phyloP scores from a whole-genome alignment of 106 monocot species.

The Dendrobium chrysotoxum region DNA sequence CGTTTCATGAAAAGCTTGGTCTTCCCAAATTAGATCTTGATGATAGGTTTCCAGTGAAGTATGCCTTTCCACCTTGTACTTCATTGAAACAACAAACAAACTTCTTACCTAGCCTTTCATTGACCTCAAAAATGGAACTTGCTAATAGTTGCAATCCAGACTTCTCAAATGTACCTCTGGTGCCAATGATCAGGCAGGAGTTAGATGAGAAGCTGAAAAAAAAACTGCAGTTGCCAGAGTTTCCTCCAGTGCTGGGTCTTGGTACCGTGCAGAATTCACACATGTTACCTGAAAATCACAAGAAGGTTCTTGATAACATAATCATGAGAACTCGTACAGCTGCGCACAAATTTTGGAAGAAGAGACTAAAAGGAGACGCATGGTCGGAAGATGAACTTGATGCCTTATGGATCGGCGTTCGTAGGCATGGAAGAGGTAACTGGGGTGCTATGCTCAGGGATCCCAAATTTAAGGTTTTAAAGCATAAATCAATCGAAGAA shows the following conservation, averaged over 20 bases:
- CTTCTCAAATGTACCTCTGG: conserved; percentile 40
- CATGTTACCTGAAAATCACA: conserved; percentile 67
- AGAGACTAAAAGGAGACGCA: conserved; percentile 45
- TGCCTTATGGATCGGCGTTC: conserved; percentile 94
- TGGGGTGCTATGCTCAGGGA: conserved; percentile 89
- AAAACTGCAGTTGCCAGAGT: conserved; percentile 37
- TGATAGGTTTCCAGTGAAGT: conserved; percentile 20
- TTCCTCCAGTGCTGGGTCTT: conserved; percentile 41
- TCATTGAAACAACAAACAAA: conserved; percentile 28
- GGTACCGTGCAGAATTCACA: conserved; percentile 24
- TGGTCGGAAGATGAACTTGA: conserved; percentile 99
- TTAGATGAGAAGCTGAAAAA: conserved; percentile 39
- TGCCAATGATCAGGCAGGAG: conserved; percentile 46
- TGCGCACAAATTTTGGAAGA: conserved; percentile 45
- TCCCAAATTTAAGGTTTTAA: conserved; percentile 72
- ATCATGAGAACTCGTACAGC: conserved; percentile 64
- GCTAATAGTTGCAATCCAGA: conserved; percentile 17
- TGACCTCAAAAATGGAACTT: conserved; percentile 41
- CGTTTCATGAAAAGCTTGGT: conserved; percentile 56
- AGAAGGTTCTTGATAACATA: conserved; percentile 90
- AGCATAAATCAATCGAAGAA: conserved; percentile 49
- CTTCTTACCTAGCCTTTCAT: conserved; percentile 45
- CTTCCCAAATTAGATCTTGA: conserved; percentile 56
- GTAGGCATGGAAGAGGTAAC: conserved; percentile 87
- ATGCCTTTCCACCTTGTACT: conserved; percentile 30